A percentile compares a stretch with the other conserved stretches of the same genome.
Evolutionary conservation across 2,329 filamentous ascomycete genomes (phyloP).

Genomic region (Ceratocystis albifundus): DNA sequence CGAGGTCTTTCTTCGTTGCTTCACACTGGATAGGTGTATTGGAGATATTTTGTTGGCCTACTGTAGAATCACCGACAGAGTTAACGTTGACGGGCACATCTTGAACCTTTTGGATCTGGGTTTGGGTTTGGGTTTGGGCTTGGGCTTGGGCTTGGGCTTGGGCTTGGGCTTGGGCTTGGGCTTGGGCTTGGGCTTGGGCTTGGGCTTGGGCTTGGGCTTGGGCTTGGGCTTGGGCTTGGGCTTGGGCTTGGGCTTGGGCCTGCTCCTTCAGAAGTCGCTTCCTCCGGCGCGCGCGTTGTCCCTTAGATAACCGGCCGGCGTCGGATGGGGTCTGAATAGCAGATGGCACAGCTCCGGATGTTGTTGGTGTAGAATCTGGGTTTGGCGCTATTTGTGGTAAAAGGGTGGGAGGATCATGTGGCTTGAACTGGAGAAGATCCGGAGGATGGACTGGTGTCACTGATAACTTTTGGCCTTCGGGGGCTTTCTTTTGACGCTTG

Average conservation of each 20-base stretch:
- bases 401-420: neutral
- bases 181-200: no score
- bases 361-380: neutral
- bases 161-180: neutral
- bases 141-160: neutral
- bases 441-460: neutral
- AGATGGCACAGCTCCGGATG: neutral
- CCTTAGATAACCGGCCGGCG: neutral
- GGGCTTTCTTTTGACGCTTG: slow-evolving; percentile 17
- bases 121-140: neutral
- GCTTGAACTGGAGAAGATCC: neutral
- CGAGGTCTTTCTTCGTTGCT: neutral
- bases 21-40: neutral
- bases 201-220: neutral
- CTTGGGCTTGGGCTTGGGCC: neutral
- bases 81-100: neutral
- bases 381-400: no score
- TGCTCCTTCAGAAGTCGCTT: neutral
- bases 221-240: neutral
- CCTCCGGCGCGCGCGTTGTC: neutral
- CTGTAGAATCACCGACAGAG: neutral
- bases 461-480: neutral
- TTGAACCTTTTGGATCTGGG: neutral
- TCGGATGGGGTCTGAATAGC: neutral
- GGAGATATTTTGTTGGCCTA: neutral